Evolutionary conservation across 176 grass and related monocot genomes (phyloP), one percentile per base, ranked within the genome.

Genomic region (Typha latifolia): DNA sequence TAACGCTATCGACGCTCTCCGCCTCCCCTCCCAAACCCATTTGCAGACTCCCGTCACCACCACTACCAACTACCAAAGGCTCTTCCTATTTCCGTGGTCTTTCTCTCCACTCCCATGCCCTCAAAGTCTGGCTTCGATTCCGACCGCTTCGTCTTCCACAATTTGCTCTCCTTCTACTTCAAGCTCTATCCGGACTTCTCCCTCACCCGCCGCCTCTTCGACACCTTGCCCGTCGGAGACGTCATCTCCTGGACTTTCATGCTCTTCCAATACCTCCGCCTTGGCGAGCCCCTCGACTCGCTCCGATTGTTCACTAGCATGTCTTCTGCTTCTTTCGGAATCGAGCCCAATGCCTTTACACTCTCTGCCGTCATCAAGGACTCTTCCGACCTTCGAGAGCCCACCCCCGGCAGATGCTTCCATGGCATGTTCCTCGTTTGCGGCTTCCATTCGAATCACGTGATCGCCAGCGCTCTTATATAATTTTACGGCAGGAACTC

Each of bases 221-320:
- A 96, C 43, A 77, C 84, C 81, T 69, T 91, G 68, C 82, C 80
- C 31, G 74, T 23, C 43, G 77, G 80, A 51, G 85, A 91, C 74
- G 85, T 97, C 69, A 69, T 92, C 75, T 87, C 88, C 21, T 90
- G 79, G 80, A 91, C 88, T 62, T 89, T 88, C 75, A 75, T 97
- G 48, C 67, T 92, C 70, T 87, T 88, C 21, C 65, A 74, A 0
- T 84, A 89, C 72, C 56, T 89, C 43, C 73, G 77, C 1, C 71
- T 71, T 14, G 85, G 82, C 0, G 72, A 67, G 14, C 88, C 92
- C 0, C 63, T 62, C 14, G 56, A 85, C 47, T 79, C 78, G 19
- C 80, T 97, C 51, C 49, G 37, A 14, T 76, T 79, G 21, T 87
- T 97, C 53, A 82, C 56, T 51, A 48, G 68, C 69, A 89, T 89